Conservation (phyloP, 2,329 filamentous ascomycete genomes). For the Pezicula rhizophila region DNA sequence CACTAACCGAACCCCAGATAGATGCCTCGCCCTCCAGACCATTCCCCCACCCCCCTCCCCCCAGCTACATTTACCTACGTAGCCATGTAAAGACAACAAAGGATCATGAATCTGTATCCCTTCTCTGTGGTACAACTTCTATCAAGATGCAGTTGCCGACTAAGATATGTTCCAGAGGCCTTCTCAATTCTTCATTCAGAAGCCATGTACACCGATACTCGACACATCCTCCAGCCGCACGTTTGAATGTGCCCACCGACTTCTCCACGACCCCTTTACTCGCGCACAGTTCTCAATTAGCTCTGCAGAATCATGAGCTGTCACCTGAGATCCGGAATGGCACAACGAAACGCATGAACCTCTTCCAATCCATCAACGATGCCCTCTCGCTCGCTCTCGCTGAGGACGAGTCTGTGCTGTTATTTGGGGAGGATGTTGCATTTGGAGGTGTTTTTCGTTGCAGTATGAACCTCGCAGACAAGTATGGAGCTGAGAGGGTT, state of each 20-base stretch:
- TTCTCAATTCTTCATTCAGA: conserved; percentile 3
- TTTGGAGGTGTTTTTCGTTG: conserved; percentile 96
- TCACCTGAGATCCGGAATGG: conserved; percentile 57
- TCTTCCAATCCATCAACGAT: conserved; percentile 91
- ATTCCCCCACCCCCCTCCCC: no score
- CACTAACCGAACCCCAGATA: background rate
- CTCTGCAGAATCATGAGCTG: conserved; percentile 68
- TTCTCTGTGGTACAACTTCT: conserved; percentile 4
- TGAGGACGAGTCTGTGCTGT: conserved; percentile 76
- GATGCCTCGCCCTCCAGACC: background rate
- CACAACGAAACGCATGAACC: conserved; percentile 79
- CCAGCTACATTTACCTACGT: no score
- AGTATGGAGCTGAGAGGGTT: conserved; percentile 80
- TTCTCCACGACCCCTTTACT: conserved; percentile 78
- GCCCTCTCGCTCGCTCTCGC: conserved; percentile 77
- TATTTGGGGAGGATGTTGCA: conserved; percentile 95
- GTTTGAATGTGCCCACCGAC: conserved; percentile 80
- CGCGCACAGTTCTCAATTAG: conserved; percentile 68
- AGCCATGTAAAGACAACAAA: conserved; percentile 2
- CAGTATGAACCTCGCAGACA: conserved; percentile 82
- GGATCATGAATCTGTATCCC: conserved; percentile 1
- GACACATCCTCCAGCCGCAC: conserved; percentile 45
- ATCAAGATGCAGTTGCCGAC: conserved; percentile 16
- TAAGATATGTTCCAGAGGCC: conserved; percentile 6
- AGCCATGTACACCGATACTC: conserved; percentile 18